A percentile compares a stretch with the other conserved stretches of the same genome.
These are phyloP conservation scores for Rhodocollybia butyracea DNA, from an alignment of 768 basidiomycete genomes.

Conservation along the genomic window DNA sequence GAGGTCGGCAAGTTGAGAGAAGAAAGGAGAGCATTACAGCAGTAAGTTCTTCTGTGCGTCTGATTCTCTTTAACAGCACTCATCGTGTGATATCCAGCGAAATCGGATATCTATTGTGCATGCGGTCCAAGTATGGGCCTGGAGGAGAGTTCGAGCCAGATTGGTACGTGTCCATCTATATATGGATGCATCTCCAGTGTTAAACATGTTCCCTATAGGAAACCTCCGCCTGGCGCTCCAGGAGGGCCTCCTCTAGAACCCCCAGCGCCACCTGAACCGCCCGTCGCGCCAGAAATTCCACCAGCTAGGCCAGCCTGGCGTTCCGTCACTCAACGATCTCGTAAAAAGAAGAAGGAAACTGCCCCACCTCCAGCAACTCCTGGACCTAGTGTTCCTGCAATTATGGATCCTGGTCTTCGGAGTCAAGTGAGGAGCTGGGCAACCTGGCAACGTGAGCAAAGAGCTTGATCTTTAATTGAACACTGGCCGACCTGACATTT, in stretches of 20 bases:
- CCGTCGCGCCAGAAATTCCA: conserved; percentile 37
- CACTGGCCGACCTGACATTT: not conserved
- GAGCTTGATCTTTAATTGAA: not conserved
- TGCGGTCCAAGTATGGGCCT: conserved; percentile 77
- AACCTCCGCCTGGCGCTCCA: conserved; percentile 43
- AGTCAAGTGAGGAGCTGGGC: conserved; percentile 52
- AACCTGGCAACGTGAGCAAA: conserved; percentile 60
- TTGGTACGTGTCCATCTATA: conserved; percentile 44
- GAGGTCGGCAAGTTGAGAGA: conserved; percentile 84
- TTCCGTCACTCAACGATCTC: conserved; percentile 35
- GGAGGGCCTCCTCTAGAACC: conserved; percentile 42
- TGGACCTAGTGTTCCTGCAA: conserved; percentile 24
- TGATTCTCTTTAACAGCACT: not conserved
- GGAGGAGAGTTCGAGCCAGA: conserved; percentile 83
- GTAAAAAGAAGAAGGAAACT: conserved; percentile 47
- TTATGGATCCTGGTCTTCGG: conserved; percentile 39
- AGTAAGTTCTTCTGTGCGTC: conserved; percentile 46
- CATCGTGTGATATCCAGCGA: conserved; percentile 43
- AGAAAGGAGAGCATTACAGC: conserved; percentile 72
- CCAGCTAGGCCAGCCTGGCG: conserved; percentile 62
- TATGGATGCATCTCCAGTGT: not conserved
- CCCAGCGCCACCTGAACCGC: conserved; percentile 35
- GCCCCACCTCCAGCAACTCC: conserved; percentile 31
- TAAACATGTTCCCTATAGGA: conserved; percentile 25
- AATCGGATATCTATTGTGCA: conserved; percentile 65